Evolutionary conservation across 495 filamentous ascomycete species (phyloP).

Genomic region (Pyrenula massariospora): DNA sequence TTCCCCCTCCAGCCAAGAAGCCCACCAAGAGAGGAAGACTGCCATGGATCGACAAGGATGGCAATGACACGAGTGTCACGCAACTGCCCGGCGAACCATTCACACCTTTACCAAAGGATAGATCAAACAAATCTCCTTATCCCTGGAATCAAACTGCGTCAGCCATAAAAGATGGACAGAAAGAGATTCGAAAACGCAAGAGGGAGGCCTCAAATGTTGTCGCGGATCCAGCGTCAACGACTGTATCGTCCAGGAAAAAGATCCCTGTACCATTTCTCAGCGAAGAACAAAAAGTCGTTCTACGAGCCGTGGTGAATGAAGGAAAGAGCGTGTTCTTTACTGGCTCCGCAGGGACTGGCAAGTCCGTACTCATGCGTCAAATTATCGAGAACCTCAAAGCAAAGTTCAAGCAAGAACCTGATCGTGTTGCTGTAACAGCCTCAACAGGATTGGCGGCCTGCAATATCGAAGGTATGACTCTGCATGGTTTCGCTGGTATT

Average conservation of each 20-base stretch:
- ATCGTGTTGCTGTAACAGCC: conserved; percentile 82
- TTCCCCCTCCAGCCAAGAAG: conserved; percentile 14
- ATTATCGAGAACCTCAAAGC: conserved; percentile 71
- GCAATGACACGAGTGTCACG: conserved; percentile 18
- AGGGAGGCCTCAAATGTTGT: conserved; percentile 33
- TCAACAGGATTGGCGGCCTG: conserved; percentile 94
- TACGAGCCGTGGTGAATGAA: conserved; percentile 62
- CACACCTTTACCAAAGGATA: conserved; percentile 25
- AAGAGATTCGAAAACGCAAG: conserved; percentile 51
- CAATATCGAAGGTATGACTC: conserved; percentile 89
- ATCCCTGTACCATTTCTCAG: conserved; percentile 60
- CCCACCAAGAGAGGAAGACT: conserved; percentile 40
- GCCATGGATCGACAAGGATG: conserved; percentile 37
- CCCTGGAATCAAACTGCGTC: conserved; percentile 77
- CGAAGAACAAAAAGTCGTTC: conserved; percentile 74
- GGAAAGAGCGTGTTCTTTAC: conserved; percentile 94
- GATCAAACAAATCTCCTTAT: conserved; percentile 22
- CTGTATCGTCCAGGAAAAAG: conserved; percentile 10
- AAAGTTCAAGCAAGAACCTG: conserved; percentile 62
- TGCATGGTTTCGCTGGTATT: conserved; percentile 94
- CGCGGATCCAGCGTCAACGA: conserved; percentile 19
- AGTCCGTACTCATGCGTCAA: conserved; percentile 87
- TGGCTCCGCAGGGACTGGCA: conserved; percentile 93
- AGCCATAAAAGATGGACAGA: conserved; percentile 72
- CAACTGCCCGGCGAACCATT: conserved; percentile 18